phyloP scores from a whole-genome alignment of 441 rosid genomes.

The Dalechampia spathulata region DNA sequence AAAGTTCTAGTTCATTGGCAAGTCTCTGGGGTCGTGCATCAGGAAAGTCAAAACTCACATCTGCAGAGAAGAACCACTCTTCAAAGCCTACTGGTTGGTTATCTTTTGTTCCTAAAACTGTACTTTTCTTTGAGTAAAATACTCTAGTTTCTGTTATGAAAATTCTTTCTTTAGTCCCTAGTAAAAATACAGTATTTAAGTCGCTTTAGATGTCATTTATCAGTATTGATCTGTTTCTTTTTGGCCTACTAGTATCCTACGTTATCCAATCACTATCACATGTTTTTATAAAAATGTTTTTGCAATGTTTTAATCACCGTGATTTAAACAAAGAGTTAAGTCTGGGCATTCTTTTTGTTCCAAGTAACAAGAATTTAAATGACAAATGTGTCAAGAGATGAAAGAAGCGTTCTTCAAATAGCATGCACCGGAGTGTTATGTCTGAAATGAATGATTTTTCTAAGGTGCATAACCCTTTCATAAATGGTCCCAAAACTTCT shows the following conservation, averaged over 20 bases:
- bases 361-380: too few species aligned
- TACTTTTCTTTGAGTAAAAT: not conserved
- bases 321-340: not conserved
- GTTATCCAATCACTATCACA: not conserved
- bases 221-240: too few species aligned
- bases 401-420: too few species aligned
- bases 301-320: not conserved
- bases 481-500: not conserved
- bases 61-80: constrained; percentile 18
- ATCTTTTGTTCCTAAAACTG: constrained; percentile 3
- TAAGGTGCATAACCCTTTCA: not conserved
- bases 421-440: too few species aligned
- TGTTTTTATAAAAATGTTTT: not conserved
- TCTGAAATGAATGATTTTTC: too few species aligned
- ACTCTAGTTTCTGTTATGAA: too few species aligned
- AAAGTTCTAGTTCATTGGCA: constrained; percentile 44
- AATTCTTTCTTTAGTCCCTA: too few species aligned
- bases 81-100: constrained; percentile 37
- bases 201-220: too few species aligned
- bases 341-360: too few species aligned
- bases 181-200: too few species aligned
- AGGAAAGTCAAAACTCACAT: constrained; percentile 40
- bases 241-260: not conserved
- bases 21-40: constrained; percentile 76
- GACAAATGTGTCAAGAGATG: too few species aligned